Evolutionary conservation across 2,329 filamentous ascomycete genomes (phyloP).

Genomic region (Aspergillus quadricinctus): DNA sequence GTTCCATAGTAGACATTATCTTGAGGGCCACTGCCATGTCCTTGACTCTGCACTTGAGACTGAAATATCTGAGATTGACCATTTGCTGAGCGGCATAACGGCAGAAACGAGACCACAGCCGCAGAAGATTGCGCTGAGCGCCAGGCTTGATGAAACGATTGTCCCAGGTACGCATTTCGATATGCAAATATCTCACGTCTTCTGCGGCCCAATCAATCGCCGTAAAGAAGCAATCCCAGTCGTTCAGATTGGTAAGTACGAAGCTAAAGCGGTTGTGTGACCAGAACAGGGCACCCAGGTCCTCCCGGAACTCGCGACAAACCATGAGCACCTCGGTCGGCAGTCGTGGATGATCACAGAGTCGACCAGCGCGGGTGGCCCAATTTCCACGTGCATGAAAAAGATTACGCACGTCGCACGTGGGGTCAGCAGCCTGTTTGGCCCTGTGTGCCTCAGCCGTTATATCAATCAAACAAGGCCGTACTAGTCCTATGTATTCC

Average conservation of each 20-base stretch:
- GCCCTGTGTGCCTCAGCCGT: constrained; percentile 6
- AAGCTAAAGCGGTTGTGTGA: constrained; percentile 14
- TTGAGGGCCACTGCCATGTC: constrained; percentile 13
- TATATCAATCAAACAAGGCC: constrained; percentile 18
- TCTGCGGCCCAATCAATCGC: constrained; percentile 11
- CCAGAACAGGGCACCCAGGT: constrained; percentile 15
- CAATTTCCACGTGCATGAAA: constrained; percentile 4
- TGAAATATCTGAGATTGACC: constrained; percentile 16
- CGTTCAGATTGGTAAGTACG: constrained; percentile 8
- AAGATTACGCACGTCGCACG: constrained; percentile 1
- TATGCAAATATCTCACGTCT: constrained; percentile 13
- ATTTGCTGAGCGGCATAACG: constrained; percentile 7
- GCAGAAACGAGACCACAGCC: constrained; percentile 20
- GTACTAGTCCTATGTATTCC: constrained; percentile 16
- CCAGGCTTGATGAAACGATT: constrained; percentile 16
- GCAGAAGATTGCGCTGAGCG: constrained; percentile 11
- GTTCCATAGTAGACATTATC: constrained; percentile 14
- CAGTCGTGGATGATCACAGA: constrained; percentile 16
- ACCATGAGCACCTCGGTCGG: constrained; percentile 13
- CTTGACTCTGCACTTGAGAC: constrained; percentile 20
- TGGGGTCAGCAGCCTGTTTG: background rate
- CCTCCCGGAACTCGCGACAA: constrained; percentile 12
- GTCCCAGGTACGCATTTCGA: constrained; percentile 18
- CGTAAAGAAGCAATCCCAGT: constrained; percentile 11
- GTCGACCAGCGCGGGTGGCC: constrained; percentile 3